Evolutionary conservation across 2,329 filamentous ascomycete genomes (phyloP), one percentile per base, ranked within the genome.

Genomic region (Zopfia rhizophila): DNA sequence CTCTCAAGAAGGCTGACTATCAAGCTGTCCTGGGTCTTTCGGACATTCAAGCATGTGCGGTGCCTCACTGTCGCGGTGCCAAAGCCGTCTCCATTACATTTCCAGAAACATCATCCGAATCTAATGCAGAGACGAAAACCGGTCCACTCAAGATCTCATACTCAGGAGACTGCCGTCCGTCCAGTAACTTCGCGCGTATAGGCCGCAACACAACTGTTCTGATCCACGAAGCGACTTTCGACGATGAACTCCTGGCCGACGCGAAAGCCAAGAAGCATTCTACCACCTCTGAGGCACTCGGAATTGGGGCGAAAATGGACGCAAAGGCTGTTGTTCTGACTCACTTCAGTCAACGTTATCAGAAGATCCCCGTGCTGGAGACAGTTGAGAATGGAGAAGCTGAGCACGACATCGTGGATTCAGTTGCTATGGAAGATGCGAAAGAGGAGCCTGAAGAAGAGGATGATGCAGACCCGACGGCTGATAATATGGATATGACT

Each of bases 221-320:
- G 4, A 84, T 99, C 44, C 94, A 99, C 75, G 94, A 99, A 79
- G 92, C 91, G 52, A 99, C 94, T 0, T 97, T 99, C 66, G 90
- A 94, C 58, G 90, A 96, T 66, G 90, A 94, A 61, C 82, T 96
- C 59, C 61, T 72, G 27, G 83, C 81, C 12, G 92, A 97, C 62
- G 94, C 94, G 3, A 67, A 81, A 19, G 89, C 88, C 38, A 99
- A 99, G 82, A 91, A 88, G 65, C 94, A 99, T 76, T 90, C 83
- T 27, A 99, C 94, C 7, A 90, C 91, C 51, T 82, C 82, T 11
- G 94, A 99, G 75, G 94, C 94, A 1, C 81, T 99, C 3, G 80
- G 78, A 31, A 82, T 97, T 3, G 93, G 88, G 2, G 79, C 82
- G 10, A 74, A 78, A 32, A 99, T 99, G 94, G 73, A 82, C 19